Evolutionary conservation across 352 stramenopile species (phyloP).

Genomic region (Pythium pyrilobum): DNA sequence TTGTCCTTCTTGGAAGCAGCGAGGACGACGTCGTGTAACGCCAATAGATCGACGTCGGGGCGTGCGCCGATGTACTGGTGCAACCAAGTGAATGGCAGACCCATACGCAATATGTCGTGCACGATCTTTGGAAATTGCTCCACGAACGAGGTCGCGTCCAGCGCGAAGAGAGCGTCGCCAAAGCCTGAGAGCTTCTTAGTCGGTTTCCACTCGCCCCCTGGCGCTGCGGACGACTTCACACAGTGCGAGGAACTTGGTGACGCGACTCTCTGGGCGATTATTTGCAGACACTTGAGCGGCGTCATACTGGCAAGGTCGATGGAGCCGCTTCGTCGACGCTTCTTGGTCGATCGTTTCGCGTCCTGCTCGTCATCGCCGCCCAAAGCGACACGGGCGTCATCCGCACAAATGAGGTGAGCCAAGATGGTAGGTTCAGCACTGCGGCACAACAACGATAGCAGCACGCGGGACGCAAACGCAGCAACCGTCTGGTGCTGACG

Average conservation of each 20-base stretch:
- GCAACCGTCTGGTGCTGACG: not conserved
- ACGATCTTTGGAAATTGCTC: slow-evolving; percentile 9
- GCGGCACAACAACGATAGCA: slow-evolving; percentile 9
- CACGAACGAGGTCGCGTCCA: slow-evolving; percentile 7
- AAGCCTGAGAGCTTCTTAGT: not conserved
- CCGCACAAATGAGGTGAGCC: not conserved
- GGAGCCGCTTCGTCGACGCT: slow-evolving; percentile 13
- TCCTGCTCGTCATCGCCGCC: not conserved
- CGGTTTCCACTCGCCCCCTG: not conserved
- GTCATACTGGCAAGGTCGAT: slow-evolving; percentile 6
- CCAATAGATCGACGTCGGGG: slow-evolving; percentile 38
- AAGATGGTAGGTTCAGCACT: not conserved
- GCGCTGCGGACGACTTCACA: not conserved
- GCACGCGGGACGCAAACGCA: slow-evolving; percentile 16
- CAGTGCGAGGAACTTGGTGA: not conserved
- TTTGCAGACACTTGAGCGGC: slow-evolving; percentile 7
- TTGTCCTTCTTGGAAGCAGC: slow-evolving; percentile 21
- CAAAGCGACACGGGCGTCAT: not conserved
- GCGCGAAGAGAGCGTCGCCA: not conserved
- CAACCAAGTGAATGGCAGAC: slow-evolving; percentile 27
- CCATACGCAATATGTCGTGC: slow-evolving; percentile 5
- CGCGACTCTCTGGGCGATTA: not conserved
- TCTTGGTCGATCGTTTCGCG: slow-evolving; percentile 9
- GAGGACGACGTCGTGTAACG: slow-evolving; percentile 7
- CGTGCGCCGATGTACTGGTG: slow-evolving; percentile 48